These are phyloP conservation scores for Forsythia viridissima DNA, from an alignment of 257 asterid genomes.

Conservation along the genomic window DNA sequence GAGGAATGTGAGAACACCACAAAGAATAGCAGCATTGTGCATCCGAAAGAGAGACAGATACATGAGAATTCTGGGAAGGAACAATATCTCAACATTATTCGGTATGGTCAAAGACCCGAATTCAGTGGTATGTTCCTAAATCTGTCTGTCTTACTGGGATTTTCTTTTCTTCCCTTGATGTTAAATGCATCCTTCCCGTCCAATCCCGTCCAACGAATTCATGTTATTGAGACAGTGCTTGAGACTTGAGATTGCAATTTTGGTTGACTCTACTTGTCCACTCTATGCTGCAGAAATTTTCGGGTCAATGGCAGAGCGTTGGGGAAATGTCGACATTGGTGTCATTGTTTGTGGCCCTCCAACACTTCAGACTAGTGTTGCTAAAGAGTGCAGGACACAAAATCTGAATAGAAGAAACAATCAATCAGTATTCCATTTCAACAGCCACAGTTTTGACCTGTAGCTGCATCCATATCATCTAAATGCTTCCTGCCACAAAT, in stretches of 20 bases:
- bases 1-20: slow-evolving; percentile 17
- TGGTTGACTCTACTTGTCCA: not conserved
- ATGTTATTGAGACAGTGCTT: not conserved
- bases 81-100: slow-evolving; percentile 33
- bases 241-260: not conserved
- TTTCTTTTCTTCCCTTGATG: not conserved
- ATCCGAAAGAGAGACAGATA: slow-evolving; percentile 15
- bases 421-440: slow-evolving; percentile 72
- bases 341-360: slow-evolving; percentile 83
- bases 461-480: slow-evolving; percentile 24
- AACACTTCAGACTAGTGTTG: slow-evolving; percentile 66
- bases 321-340: slow-evolving; percentile 79
- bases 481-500: not conserved
- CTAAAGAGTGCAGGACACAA: slow-evolving; percentile 62
- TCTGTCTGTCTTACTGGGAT: not conserved
- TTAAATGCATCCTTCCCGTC: not conserved
- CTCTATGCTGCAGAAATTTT: slow-evolving; percentile 52
- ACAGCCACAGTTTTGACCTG: slow-evolving; percentile 91
- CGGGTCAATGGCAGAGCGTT: slow-evolving; percentile 42
- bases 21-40: slow-evolving; percentile 18
- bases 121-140: slow-evolving; percentile 50
- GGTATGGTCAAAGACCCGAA: slow-evolving; percentile 74
- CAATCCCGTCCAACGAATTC: not conserved
- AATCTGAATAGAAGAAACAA: slow-evolving; percentile 49
- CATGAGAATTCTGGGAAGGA: slow-evolving; percentile 29